phyloP scores from a whole-genome alignment of 179 eudicot genomes.

The Beta lomatogona region DNA sequence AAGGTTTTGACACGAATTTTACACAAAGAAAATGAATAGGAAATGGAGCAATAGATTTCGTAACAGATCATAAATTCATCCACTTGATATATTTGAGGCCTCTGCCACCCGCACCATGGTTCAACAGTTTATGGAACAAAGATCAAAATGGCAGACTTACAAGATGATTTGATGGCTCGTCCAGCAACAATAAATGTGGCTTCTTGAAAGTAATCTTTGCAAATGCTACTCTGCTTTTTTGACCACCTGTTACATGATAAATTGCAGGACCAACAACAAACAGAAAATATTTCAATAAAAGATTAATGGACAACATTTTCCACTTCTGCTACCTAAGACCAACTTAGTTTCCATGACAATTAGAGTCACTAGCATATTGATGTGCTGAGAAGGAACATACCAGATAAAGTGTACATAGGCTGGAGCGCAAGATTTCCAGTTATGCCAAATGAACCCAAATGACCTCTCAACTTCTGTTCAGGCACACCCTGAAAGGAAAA shows the following conservation, averaged over 20 bases:
- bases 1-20: background rate
- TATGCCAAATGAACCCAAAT: constrained; percentile 94
- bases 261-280: background rate
- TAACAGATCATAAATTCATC: background rate
- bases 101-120: constrained; percentile 1
- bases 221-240: constrained; percentile 99
- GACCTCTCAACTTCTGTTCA: constrained; percentile 91
- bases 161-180: constrained; percentile 97
- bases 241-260: constrained; percentile 75
- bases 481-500: constrained; percentile 78
- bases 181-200: constrained; percentile 89
- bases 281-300: background rate
- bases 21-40: background rate
- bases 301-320: background rate
- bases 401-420: constrained; percentile 98
- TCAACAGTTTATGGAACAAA: background rate
- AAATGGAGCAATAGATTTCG: background rate
- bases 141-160: constrained; percentile 50
- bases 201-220: constrained; percentile 94
- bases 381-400: constrained; percentile 41
- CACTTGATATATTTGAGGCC: background rate
- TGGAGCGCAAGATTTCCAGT: constrained; percentile 99
- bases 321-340: background rate
- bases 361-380: constrained; percentile 17
- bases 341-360: background rate